Conservation (phyloP, 805 yeast genomes). For the Middelhovenomyces tepae region DNA sequence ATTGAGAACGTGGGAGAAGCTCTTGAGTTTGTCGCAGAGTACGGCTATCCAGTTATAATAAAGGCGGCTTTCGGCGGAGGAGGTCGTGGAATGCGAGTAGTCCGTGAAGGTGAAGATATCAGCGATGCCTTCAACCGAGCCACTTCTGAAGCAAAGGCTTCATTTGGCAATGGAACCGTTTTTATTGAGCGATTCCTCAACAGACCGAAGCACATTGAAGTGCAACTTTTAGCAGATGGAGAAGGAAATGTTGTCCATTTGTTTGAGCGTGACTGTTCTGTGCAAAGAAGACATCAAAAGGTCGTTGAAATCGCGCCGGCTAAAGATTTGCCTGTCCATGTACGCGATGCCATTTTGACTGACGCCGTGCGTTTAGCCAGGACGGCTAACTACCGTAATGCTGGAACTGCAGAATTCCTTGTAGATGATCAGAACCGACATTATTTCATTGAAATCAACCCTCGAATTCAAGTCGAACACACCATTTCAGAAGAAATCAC, state of each 20-base stretch:
- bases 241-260: conserved; percentile 92
- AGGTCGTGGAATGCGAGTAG: conserved; percentile 99
- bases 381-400: conserved; percentile 85
- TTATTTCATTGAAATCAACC: conserved; percentile 96
- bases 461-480: conserved; percentile 97
- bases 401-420: conserved; percentile 97
- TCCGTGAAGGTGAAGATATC: conserved; percentile 89
- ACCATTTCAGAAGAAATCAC: conserved; percentile 98
- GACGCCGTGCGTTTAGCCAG: conserved; percentile 93
- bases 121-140: conserved; percentile 91
- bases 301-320: conserved; percentile 99
- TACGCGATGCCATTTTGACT: conserved; percentile 83
- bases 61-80: conserved; percentile 99
- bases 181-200: conserved; percentile 92
- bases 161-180: conserved; percentile 98
- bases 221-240: conserved; percentile 86
- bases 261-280: conserved; percentile 98
- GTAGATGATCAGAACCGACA: conserved; percentile 92
- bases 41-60: conserved; percentile 94
- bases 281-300: conserved; percentile 98
- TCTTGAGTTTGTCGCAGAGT: conserved; percentile 60
- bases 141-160: conserved; percentile 82
- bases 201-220: conserved; percentile 96
- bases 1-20: conserved; percentile 77
- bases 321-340: conserved; percentile 69